Conservation (phyloP, 345 rosid species). For the Aquilaria yunnanensis region DNA sequence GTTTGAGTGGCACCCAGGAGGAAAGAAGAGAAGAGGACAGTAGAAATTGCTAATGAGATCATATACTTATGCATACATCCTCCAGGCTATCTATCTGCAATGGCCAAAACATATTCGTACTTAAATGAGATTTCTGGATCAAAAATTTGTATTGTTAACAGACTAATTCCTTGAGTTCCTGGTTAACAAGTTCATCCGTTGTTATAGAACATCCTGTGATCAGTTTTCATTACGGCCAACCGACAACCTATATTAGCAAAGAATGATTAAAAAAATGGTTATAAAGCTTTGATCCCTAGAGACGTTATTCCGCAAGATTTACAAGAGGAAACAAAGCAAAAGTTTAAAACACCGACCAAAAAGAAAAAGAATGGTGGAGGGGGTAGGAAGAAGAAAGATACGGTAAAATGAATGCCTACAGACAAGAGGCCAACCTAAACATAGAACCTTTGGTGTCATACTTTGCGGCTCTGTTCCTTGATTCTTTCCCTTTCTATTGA, state of each 20-base stretch:
- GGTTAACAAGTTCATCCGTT: too few species aligned
- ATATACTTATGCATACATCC: too few species aligned
- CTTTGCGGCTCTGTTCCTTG: conserved; percentile 14
- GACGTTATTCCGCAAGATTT: conserved; percentile 28
- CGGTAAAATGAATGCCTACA: conserved; percentile 10
- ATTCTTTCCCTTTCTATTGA: conserved; percentile 18
- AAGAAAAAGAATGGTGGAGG: too few species aligned
- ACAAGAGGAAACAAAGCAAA: conserved; percentile 10
- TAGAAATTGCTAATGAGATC: background rate
- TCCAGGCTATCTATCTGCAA: too few species aligned
- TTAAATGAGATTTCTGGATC: too few species aligned
- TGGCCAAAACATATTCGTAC: too few species aligned
- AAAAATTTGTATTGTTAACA: too few species aligned
- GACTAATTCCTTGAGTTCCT: too few species aligned
- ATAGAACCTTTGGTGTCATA: conserved; percentile 14
- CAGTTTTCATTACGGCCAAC: too few species aligned
- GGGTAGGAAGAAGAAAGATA: background rate
- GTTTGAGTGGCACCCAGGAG: conserved; percentile 23
- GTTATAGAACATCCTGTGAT: too few species aligned
- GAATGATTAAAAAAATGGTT: conserved; percentile 10
- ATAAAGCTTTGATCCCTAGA: conserved; percentile 11
- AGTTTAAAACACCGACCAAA: too few species aligned
- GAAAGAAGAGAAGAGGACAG: conserved; percentile 12
- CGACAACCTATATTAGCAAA: background rate
- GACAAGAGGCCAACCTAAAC: conserved; percentile 10